Conservation (phyloP, 352 stramenopile species). For the Phytophthora lateralis region DNA sequence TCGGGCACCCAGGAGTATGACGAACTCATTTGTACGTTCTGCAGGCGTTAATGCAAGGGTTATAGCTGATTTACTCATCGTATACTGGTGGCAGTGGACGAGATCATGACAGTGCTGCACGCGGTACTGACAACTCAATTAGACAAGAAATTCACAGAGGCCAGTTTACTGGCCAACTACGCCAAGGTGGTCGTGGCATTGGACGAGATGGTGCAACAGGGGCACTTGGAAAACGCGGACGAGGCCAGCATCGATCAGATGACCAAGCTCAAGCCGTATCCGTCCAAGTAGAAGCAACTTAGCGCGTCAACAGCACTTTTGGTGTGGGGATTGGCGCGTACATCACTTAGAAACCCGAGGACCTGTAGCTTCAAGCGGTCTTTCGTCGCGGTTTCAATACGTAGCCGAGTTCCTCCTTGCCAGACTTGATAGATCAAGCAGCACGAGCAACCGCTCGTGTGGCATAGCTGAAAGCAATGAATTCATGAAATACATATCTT, state of each 20-base stretch:
- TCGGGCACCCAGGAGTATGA: slow-evolving; percentile 71
- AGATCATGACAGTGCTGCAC: slow-evolving; percentile 58
- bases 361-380: neutral
- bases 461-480: neutral
- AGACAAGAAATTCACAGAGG: slow-evolving; percentile 75
- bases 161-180: slow-evolving; percentile 61
- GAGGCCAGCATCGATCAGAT: slow-evolving; percentile 54
- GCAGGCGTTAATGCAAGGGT: neutral
- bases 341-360: neutral
- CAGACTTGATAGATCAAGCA: neutral
- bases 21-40: slow-evolving; percentile 68
- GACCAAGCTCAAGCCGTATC: slow-evolving; percentile 46
- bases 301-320: neutral
- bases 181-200: slow-evolving; percentile 66
- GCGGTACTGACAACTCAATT: slow-evolving; percentile 59
- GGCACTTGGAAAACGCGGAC: slow-evolving; percentile 55
- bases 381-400: neutral
- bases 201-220: slow-evolving; percentile 74
- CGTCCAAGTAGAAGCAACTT: slow-evolving; percentile 25
- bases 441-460: neutral
- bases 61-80: neutral
- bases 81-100: slow-evolving; percentile 43
- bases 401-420: neutral
- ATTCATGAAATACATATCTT: neutral
- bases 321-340: neutral